phyloP scores from a whole-genome alignment of 148 eudicot genomes.

The Spergularia marina region DNA sequence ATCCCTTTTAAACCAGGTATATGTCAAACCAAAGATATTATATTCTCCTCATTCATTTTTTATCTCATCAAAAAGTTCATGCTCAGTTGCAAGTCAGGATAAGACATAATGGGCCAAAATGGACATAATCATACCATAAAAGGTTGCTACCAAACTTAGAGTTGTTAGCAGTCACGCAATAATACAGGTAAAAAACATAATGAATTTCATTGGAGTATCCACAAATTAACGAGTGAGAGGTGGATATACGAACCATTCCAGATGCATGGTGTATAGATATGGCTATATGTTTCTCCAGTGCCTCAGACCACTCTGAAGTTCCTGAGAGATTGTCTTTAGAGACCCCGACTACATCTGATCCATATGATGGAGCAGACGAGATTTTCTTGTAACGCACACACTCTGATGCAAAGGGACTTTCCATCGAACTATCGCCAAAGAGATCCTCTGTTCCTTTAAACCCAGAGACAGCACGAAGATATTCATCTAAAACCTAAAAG shows the following conservation, averaged over 20 bases:
- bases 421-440: conserved; percentile 59
- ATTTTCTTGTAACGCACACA: conserved; percentile 69
- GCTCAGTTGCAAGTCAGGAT: neutral
- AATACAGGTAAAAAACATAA: neutral
- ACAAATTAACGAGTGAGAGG: conserved; percentile 5
- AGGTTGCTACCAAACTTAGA: neutral
- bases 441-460: conserved; percentile 96
- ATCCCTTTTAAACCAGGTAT: neutral
- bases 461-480: conserved; percentile 96
- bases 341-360: conserved; percentile 34
- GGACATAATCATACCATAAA: neutral
- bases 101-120: neutral
- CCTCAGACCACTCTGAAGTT: conserved; percentile 63
- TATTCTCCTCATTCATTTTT: neutral
- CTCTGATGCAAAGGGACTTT: conserved; percentile 79
- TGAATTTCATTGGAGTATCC: neutral
- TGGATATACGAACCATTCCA: conserved; percentile 54
- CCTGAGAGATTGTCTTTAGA: conserved; percentile 42
- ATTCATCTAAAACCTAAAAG: conserved; percentile 83
- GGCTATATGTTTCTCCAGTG: conserved; percentile 67
- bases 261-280: conserved; percentile 59
- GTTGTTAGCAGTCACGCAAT: neutral
- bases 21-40: neutral
- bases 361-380: conserved; percentile 90
- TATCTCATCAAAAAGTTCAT: neutral